phyloP scores from a whole-genome alignment of 208 protist species.

The Trypanosoma congolense region DNA sequence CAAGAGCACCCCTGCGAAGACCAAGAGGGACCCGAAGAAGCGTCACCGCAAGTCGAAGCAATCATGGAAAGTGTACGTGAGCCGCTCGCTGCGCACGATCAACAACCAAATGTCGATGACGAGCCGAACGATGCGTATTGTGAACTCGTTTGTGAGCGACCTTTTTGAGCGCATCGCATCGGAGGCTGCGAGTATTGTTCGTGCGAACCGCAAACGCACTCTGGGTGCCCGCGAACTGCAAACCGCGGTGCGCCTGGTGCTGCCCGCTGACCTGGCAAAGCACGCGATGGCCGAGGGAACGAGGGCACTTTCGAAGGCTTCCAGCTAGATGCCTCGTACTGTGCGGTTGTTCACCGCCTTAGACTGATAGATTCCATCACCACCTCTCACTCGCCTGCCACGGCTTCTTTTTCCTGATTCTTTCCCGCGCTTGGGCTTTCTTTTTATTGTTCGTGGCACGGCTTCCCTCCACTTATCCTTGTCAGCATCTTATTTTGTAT shows the following conservation, averaged over 20 bases:
- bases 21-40: background rate
- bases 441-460: too few species aligned
- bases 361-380: too few species aligned
- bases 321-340: background rate
- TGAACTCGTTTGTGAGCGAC: background rate
- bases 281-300: background rate
- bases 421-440: too few species aligned
- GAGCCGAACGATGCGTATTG: background rate
- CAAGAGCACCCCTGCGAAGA: background rate
- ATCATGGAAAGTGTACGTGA: background rate
- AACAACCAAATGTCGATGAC: background rate
- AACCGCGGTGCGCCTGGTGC: background rate
- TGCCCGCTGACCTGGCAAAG: background rate
- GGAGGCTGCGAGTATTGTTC: background rate
- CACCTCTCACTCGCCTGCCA: too few species aligned
- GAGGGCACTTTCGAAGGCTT: background rate
- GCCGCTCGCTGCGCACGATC: background rate
- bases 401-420: too few species aligned
- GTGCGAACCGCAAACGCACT: background rate
- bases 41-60: background rate
- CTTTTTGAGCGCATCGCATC: background rate
- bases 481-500: too few species aligned
- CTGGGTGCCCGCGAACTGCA: background rate
- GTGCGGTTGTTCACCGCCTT: too few species aligned
- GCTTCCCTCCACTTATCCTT: too few species aligned